phyloP scores from a whole-genome alignment of 768 basidiomycete genomes.

The Trametes villosa region DNA sequence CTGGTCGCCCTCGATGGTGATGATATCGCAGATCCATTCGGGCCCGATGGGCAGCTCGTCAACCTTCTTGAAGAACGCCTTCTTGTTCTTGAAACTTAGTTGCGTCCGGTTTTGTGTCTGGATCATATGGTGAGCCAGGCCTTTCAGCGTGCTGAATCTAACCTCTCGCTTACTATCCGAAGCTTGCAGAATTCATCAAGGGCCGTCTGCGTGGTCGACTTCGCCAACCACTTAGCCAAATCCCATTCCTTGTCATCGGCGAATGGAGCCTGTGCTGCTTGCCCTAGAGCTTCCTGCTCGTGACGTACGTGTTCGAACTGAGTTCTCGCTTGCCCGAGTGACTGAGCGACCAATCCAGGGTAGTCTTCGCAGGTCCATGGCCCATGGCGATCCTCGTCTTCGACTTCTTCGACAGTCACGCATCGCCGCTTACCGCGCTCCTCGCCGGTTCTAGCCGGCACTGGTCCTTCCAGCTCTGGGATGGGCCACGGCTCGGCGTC shows the following conservation, averaged over 20 bases:
- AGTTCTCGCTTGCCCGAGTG: not conserved
- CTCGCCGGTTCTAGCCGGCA: too few species aligned
- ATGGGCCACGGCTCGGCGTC: too few species aligned
- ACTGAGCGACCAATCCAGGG: conserved; percentile 5
- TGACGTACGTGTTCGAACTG: conserved; percentile 15
- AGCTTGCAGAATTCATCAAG: conserved; percentile 31
- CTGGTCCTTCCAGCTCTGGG: too few species aligned
- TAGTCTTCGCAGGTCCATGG: conserved; percentile 14
- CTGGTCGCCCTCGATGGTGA: conserved; percentile 15
- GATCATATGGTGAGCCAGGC: not conserved
- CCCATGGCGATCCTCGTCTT: conserved; percentile 16
- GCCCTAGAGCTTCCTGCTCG: not conserved
- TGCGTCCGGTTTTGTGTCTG: conserved; percentile 14
- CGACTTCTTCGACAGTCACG: conserved; percentile 22
- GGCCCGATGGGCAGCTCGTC: conserved; percentile 25
- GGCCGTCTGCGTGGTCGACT: conserved; percentile 20
- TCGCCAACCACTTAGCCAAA: conserved; percentile 22
- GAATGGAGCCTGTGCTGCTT: conserved; percentile 17
- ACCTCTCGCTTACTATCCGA: conserved; percentile 16
- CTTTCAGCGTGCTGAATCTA: not conserved
- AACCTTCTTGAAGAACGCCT: conserved; percentile 25
- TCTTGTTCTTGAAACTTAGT: conserved; percentile 27
- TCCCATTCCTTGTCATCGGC: conserved; percentile 25
- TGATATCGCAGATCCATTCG: conserved; percentile 22
- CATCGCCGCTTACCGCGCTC: not conserved